Conservation (phyloP, 768 basidiomycete species). For the Termitomyces heimii region DNA sequence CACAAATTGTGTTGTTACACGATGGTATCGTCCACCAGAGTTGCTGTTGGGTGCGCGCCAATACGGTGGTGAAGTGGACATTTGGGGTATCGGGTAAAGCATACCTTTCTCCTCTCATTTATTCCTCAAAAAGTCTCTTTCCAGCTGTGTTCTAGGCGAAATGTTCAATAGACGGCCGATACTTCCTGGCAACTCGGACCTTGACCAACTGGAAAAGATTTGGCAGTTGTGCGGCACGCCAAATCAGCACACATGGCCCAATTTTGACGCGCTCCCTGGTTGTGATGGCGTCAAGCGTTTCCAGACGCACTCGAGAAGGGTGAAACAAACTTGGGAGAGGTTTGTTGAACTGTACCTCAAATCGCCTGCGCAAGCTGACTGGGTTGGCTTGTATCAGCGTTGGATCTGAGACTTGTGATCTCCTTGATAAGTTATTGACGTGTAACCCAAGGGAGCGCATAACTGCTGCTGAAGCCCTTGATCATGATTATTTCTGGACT, state of each 20-base stretch:
- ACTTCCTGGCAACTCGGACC: conserved; percentile 78
- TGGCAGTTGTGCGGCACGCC: conserved; percentile 89
- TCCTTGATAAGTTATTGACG: conserved; percentile 75
- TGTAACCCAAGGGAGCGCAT: conserved; percentile 82
- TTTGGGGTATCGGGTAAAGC: conserved; percentile 94
- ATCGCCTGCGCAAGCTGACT: conserved; percentile 4
- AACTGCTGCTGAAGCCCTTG: conserved; percentile 80
- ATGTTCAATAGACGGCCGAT: conserved; percentile 90
- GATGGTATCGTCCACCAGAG: conserved; percentile 95
- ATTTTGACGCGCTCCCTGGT: conserved; percentile 67
- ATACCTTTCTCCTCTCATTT: background rate
- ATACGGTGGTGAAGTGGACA: conserved; percentile 92
- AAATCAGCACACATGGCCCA: conserved; percentile 76
- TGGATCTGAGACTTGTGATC: conserved; percentile 68
- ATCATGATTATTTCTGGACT: conserved; percentile 94
- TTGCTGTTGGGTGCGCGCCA: conserved; percentile 82
- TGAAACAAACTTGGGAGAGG: conserved; percentile 57
- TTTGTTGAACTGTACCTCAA: conserved; percentile 24
- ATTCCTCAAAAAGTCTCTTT: background rate
- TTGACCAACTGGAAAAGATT: conserved; percentile 90
- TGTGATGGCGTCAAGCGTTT: conserved; percentile 76
- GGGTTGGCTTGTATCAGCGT: conserved; percentile 36
- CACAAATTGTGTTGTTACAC: conserved; percentile 92
- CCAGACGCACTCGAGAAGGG: conserved; percentile 41
- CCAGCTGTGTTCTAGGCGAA: conserved; percentile 91